Conservation (phyloP, 1,139 yeast species). For the Blastobotrys elegans region DNA sequence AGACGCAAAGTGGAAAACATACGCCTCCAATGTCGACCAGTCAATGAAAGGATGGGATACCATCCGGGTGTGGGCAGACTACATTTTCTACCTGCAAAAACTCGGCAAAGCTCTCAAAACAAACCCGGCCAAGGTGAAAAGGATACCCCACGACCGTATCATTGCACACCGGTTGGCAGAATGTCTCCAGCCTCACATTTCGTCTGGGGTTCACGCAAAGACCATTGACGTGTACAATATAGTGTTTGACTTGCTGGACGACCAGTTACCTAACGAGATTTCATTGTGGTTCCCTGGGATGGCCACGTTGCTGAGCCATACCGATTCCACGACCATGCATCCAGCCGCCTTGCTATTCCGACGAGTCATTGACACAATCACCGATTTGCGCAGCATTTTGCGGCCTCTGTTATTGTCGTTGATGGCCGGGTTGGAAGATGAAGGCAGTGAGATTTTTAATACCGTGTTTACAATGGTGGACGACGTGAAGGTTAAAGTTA, state of each 20-base stretch:
- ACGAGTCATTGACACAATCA: slow-evolving; percentile 50
- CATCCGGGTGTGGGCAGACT: slow-evolving; percentile 99
- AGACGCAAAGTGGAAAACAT: slow-evolving; percentile 60
- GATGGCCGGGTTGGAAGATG: slow-evolving; percentile 88
- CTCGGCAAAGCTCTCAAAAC: slow-evolving; percentile 63
- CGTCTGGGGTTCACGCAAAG: slow-evolving; percentile 94
- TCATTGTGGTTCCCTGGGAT: slow-evolving; percentile 86
- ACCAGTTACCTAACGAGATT: slow-evolving; percentile 20
- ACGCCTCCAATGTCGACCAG: slow-evolving; percentile 60
- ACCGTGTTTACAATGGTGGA: slow-evolving; percentile 59
- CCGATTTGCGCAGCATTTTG: slow-evolving; percentile 45
- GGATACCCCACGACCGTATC: slow-evolving; percentile 45
- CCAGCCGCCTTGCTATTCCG: slow-evolving; percentile 59
- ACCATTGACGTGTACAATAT: slow-evolving; percentile 70
- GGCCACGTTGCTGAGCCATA: slow-evolving; percentile 77
- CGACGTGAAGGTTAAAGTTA: slow-evolving; percentile 50
- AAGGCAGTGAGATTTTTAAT: slow-evolving; percentile 73
- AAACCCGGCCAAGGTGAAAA: slow-evolving; percentile 13
- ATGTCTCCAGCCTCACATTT: slow-evolving; percentile 74
- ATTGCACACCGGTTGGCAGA: slow-evolving; percentile 41
- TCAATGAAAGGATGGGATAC: slow-evolving; percentile 74
- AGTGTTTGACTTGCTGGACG: slow-evolving; percentile 54
- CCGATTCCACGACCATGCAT: slow-evolving; percentile 84
- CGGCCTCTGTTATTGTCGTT: slow-evolving; percentile 70
- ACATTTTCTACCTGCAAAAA: slow-evolving; percentile 79